Evolutionary conservation across 2,329 filamentous ascomycete species (phyloP).

Genomic region (Microdochium bolleyi): DNA sequence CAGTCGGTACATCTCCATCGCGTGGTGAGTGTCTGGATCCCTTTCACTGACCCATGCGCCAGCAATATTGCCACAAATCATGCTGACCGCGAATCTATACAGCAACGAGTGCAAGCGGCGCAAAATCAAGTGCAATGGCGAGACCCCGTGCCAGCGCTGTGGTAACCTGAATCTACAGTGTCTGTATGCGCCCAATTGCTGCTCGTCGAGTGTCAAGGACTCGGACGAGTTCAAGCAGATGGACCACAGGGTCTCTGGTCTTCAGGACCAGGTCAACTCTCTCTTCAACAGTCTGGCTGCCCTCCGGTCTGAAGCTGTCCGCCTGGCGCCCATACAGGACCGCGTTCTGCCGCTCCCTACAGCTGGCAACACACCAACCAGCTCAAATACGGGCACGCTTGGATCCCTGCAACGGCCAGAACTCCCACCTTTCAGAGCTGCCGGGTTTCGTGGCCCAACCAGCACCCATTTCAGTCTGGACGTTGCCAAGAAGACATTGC

Average conservation of each 20-base stretch:
- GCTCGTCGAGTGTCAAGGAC: slow-evolving; percentile 77
- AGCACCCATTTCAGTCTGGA: slow-evolving; percentile 80
- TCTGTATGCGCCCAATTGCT: slow-evolving; percentile 59
- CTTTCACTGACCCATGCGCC: not conserved
- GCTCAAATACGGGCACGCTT: slow-evolving; percentile 29
- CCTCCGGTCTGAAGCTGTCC: slow-evolving; percentile 49
- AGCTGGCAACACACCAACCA: slow-evolving; percentile 30
- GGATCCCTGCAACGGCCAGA: slow-evolving; percentile 34
- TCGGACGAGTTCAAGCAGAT: slow-evolving; percentile 85
- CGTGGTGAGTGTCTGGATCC: slow-evolving; percentile 36
- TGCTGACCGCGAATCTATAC: slow-evolving; percentile 1
- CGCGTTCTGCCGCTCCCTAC: slow-evolving; percentile 26
- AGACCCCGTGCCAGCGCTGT: slow-evolving; percentile 59
- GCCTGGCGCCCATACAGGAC: slow-evolving; percentile 35
- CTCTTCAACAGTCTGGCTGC: slow-evolving; percentile 66
- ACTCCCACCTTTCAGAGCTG: slow-evolving; percentile 43
- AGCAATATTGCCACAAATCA: not conserved
- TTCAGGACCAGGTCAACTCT: slow-evolving; percentile 79
- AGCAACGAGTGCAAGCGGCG: slow-evolving; percentile 70
- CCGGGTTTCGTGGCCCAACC: slow-evolving; percentile 74
- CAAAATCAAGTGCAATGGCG: slow-evolving; percentile 69
- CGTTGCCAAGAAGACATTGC: slow-evolving; percentile 77
- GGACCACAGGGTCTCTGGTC: slow-evolving; percentile 60
- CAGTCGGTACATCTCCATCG: slow-evolving; percentile 56
- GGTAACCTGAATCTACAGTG: slow-evolving; percentile 60